Evolutionary conservation across 768 basidiomycete genomes (phyloP).

Genomic region (Austroboletus eburneus): DNA sequence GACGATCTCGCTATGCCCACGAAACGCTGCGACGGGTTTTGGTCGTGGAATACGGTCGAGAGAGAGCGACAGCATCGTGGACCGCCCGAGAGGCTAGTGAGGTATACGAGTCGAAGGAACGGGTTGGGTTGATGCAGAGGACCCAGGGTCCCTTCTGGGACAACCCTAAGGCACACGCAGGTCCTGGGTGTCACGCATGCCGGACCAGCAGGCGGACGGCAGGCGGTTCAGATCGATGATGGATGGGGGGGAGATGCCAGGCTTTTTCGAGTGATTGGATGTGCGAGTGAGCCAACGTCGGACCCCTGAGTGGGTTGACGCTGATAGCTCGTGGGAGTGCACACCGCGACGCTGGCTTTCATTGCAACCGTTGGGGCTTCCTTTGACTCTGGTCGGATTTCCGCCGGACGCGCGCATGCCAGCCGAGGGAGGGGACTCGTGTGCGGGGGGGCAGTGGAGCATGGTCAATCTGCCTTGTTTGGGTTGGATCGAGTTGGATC

Average conservation of each 20-base stretch:
- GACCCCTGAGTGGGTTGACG: conserved; percentile 30
- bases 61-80: conserved; percentile 30
- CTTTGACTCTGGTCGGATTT: background rate
- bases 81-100: conserved; percentile 21
- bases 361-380: background rate
- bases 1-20: conserved; percentile 27
- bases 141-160: conserved; percentile 24
- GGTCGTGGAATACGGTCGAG: conserved; percentile 26
- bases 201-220: conserved; percentile 31
- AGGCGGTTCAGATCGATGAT: conserved; percentile 31
- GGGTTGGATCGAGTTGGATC: conserved; percentile 6
- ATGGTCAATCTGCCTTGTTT: conserved; percentile 3
- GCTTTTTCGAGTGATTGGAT: conserved; percentile 27
- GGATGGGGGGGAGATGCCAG: conserved; percentile 31
- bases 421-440: background rate
- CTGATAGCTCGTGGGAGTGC: conserved; percentile 26
- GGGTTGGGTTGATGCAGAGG: conserved; percentile 19
- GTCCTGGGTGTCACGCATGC: conserved; percentile 29
- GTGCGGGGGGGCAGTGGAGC: conserved; percentile 1
- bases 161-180: conserved; percentile 29
- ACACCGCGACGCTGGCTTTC: conserved; percentile 6
- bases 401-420: conserved; percentile 2
- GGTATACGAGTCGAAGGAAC: conserved; percentile 18
- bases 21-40: conserved; percentile 18
- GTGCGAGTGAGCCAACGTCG: conserved; percentile 19